phyloP scores from a whole-genome alignment of 1,284 basidiomycete genomes.

The Fomitiporia mediterranea region DNA sequence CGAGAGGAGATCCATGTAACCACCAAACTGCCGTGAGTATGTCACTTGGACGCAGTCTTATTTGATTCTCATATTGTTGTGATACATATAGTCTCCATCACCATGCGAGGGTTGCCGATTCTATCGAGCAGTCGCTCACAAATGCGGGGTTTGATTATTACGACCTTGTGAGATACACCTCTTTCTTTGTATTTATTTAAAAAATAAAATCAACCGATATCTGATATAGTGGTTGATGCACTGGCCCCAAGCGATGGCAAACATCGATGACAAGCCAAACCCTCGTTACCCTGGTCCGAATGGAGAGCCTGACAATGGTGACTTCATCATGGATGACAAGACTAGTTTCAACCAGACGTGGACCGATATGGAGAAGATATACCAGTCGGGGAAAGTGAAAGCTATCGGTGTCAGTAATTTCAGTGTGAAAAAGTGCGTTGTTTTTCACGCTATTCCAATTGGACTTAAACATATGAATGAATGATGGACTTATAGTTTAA shows the following conservation, averaged over 20 bases:
- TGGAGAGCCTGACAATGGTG: constrained; percentile 25
- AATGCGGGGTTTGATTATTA: constrained; percentile 22
- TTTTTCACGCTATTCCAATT: neutral
- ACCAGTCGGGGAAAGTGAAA: constrained; percentile 39
- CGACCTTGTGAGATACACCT: constrained; percentile 21
- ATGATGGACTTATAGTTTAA: neutral
- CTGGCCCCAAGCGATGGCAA: constrained; percentile 22
- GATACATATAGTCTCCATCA: constrained; percentile 21
- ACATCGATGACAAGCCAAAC: constrained; percentile 17
- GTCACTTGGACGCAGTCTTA: neutral
- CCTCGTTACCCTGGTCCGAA: constrained; percentile 16
- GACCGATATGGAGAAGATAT: constrained; percentile 46
- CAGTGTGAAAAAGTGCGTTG: constrained; percentile 18
- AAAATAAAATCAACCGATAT: neutral
- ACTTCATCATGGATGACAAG: constrained; percentile 33
- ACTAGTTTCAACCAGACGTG: constrained; percentile 46
- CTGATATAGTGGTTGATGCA: constrained; percentile 24
- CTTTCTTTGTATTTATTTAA: neutral
- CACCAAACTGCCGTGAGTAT: constrained; percentile 36
- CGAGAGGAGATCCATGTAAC: constrained; percentile 39
- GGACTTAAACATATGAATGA: neutral
- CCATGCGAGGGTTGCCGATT: constrained; percentile 20
- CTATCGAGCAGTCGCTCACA: constrained; percentile 22
- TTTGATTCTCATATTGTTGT: constrained; percentile 1
- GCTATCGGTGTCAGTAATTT: constrained; percentile 37